Evolutionary conservation across 2,329 filamentous ascomycete genomes (phyloP), one percentile per base, ranked within the genome.

Genomic region (Trichoderma sp.): DNA sequence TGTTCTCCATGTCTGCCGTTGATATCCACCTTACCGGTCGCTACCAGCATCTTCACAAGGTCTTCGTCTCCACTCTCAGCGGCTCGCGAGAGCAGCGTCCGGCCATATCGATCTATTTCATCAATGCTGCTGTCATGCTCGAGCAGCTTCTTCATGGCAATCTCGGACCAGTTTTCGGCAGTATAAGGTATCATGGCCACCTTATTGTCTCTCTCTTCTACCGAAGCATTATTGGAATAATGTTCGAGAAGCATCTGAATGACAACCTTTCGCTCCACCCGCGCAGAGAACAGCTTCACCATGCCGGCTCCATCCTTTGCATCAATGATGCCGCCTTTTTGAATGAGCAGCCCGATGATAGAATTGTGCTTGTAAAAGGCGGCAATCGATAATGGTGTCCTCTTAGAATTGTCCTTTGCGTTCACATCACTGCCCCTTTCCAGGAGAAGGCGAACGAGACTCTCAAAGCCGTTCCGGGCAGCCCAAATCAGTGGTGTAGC

Each of bases 401-500:
- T n/a, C 5, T 22, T 27, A 4, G 0, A 1, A 6, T 10, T 13
- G 29, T 60, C 57, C 8, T 9, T 32, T 4, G 27, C 17, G 0
- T 60, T 32, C 4, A 48, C 3, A 1, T 34, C n/a, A 10, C 37
- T 27, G 2, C 39, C 39, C 4, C 8, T 19, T 34, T 48, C 17
- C 0, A 60, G 27, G 0, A 60, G 57, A 17, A 48, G 4, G 4
- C 1, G 4, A 6, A 60, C 39, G 4, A 48, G 6, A 10, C 34
- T 48, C 19, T 27, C 15, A 32, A 17, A 7, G 13, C 37, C 57
- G 1, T 48, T 22, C 3, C 25, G 9, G 10, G 56, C 56, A 8
- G 56, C 56, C 56, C 35, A 42, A 4, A 54, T 56, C 5, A 56
- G 32, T 7, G 53, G 53, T 7, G 32, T 56, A 22, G 27, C 52